Percentiles rank a stretch among this genome's conserved stretches.
Conservation (phyloP, 768 basidiomycete species). For the Stropharia rugosoannulata region DNA sequence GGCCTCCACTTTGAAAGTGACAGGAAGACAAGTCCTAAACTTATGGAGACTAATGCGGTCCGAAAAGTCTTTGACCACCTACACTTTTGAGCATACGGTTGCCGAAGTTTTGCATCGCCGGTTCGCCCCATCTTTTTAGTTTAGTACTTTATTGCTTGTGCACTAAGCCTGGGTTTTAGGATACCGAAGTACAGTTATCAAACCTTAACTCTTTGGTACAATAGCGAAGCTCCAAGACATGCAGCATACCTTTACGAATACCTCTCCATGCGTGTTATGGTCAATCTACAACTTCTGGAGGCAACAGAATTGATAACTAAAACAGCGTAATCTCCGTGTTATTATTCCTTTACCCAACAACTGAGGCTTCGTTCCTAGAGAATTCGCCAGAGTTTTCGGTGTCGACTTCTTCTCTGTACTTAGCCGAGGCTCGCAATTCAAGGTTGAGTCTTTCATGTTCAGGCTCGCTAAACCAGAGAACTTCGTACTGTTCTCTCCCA, state of each 20-base stretch:
- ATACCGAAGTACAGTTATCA: slow-evolving; percentile 70
- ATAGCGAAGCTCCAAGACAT: slow-evolving; percentile 56
- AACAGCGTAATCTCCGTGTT: slow-evolving; percentile 67
- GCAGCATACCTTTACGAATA: slow-evolving; percentile 58
- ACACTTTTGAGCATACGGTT: slow-evolving; percentile 88
- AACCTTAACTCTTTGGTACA: slow-evolving; percentile 70
- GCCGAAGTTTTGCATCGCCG: slow-evolving; percentile 78
- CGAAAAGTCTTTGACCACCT: slow-evolving; percentile 73
- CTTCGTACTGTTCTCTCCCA: slow-evolving; percentile 89
- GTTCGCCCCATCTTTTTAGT: slow-evolving; percentile 38
- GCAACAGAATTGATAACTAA: slow-evolving; percentile 82
- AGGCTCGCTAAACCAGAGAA: slow-evolving; percentile 95
- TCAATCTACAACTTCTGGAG: slow-evolving; percentile 80
- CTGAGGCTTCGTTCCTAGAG: slow-evolving; percentile 44
- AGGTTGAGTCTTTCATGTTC: slow-evolving; percentile 99
- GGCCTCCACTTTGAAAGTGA: slow-evolving; percentile 79
- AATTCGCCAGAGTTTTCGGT: slow-evolving; percentile 96
- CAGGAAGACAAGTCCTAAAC: slow-evolving; percentile 90
- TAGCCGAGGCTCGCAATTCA: slow-evolving; percentile 95
- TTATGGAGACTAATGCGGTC: slow-evolving; percentile 90
- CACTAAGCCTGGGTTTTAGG: slow-evolving; percentile 33
- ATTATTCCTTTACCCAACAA: not conserved
- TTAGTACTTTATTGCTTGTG: not conserved
- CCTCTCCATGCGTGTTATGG: slow-evolving; percentile 58
- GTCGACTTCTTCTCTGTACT: slow-evolving; percentile 97